These are phyloP conservation scores for Delitschia confertaspora DNA, from an alignment of 495 filamentous ascomycete genomes.

Conservation along the genomic window DNA sequence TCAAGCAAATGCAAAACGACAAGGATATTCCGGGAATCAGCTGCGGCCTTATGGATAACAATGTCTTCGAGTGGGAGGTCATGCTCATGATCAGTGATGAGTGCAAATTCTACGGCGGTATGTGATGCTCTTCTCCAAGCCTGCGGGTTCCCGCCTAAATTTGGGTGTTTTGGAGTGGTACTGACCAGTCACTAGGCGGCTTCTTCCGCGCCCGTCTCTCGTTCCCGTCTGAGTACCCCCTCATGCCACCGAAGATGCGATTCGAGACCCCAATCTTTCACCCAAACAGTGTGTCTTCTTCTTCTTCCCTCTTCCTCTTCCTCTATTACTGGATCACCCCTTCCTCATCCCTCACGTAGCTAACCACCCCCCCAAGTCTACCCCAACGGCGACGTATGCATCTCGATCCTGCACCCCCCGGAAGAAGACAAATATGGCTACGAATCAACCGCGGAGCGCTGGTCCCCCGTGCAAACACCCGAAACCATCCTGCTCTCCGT, in stretches of 20 bases:
- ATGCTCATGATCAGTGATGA: slow-evolving; percentile 99
- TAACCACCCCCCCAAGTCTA: slow-evolving; percentile 52
- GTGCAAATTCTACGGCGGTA: slow-evolving; percentile 88
- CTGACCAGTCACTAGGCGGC: slow-evolving; percentile 48
- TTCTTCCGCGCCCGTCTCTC: slow-evolving; percentile 76
- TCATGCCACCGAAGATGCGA: slow-evolving; percentile 80
- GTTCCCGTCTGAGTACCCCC: slow-evolving; percentile 79
- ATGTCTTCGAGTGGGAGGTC: slow-evolving; percentile 98
- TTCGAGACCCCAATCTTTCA: slow-evolving; percentile 89
- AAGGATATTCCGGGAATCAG: slow-evolving; percentile 91
- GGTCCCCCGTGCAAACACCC: slow-evolving; percentile 94
- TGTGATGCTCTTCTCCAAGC: slow-evolving; percentile 35
- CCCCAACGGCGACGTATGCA: slow-evolving; percentile 81
- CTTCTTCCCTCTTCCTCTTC: neutral
- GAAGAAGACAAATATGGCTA: slow-evolving; percentile 96
- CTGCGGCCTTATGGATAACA: slow-evolving; percentile 75
- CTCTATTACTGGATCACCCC: neutral
- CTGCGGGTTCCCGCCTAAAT: no score
- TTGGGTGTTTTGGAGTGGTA: neutral
- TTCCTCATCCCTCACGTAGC: no score
- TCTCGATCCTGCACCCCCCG: slow-evolving; percentile 92
- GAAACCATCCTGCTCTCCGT: slow-evolving; percentile 90
- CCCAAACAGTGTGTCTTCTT: slow-evolving; percentile 61
- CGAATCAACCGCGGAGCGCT: slow-evolving; percentile 82
- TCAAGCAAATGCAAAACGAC: slow-evolving; percentile 87